Conservation (phyloP, 1,284 basidiomycete genomes). For the Ceratorhiza oryzae-sativae region DNA sequence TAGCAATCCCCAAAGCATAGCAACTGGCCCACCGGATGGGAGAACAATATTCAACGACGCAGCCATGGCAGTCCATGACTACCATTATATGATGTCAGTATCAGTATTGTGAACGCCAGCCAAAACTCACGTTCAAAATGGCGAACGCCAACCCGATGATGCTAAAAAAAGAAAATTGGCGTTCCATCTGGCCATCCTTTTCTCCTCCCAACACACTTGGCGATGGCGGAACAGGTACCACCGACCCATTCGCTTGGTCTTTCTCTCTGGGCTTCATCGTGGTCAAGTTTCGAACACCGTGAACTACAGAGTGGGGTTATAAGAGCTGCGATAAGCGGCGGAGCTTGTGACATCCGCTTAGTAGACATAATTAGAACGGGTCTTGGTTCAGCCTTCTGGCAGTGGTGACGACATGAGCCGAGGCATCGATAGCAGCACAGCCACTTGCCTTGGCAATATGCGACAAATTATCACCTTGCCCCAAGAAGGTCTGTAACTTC, state of each 20-base stretch:
- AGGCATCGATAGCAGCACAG: too few species aligned
- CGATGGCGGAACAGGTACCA: conserved; percentile 19
- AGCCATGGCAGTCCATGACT: conserved; percentile 38
- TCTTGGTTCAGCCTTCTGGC: too few species aligned
- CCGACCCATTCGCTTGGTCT: conserved; percentile 4
- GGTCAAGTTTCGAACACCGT: neutral
- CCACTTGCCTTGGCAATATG: too few species aligned
- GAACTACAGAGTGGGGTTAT: neutral
- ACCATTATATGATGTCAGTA: conserved; percentile 7
- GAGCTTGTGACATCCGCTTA: too few species aligned
- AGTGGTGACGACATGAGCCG: too few species aligned
- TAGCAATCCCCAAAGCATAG: conserved; percentile 35
- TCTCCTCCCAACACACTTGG: neutral
- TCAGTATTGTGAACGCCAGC: neutral
- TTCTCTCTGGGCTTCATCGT: conserved; percentile 17
- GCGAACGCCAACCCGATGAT: conserved; percentile 39
- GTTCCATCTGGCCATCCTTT: conserved; percentile 7
- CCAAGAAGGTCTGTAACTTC: too few species aligned
- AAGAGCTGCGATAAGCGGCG: conserved; percentile 17
- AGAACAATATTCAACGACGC: conserved; percentile 36
- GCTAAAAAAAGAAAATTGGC: conserved; percentile 35
- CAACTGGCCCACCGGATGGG: conserved; percentile 36
- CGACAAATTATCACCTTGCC: too few species aligned
- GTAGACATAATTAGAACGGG: too few species aligned
- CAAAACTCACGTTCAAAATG: conserved; percentile 34